Evolutionary conservation across 2,329 filamentous ascomycete species (phyloP), one percentile per base, ranked within the genome.

Genomic region (Ilyonectria mors-panacis): DNA sequence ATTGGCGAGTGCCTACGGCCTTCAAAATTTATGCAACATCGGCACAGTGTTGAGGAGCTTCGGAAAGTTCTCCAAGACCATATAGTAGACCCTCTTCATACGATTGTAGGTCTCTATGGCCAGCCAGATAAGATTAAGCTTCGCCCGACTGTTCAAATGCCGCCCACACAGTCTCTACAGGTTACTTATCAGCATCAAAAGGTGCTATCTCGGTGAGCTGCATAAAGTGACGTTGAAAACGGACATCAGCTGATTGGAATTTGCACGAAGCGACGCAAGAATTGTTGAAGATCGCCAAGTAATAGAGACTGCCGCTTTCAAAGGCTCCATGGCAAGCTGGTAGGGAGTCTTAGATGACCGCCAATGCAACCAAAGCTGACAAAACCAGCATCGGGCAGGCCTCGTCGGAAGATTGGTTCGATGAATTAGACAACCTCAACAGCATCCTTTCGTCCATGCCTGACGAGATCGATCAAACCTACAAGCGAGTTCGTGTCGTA

Each of bases 61-160:
- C 57, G 63, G 13, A 61, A 42, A 35, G 63, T 65, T 1, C 3
- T 65, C 1, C 63, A 65, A 13, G 57, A 65, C 4, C n/a, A 65
- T 15, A 57, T 65, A 7, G 63, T 65, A 2, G 63, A 65, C 28
- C 57, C 54, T 23, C n/a, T 65, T 0, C 48, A 61, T 23, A 65
- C 63, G 17, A 47, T 61, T 1, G 61, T 65, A 10, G 39, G 50
- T 8, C 50, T 61, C 1, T 65, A 65, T 4, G 63, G 56, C 4
- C 63, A 61, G 15, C 63, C 63, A 19, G 63, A 65, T 8, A 50
- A 65, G n/a, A 61, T 65, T 35, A n/a, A 56, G 2, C 63, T 65
- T 9, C 37, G 42, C 7, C 63, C 63, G 1, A 65, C 63, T 0
- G 30, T 65, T 13, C 47, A 65, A n/a, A 48, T 65, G 50, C 37